Evolutionary conservation across 2,329 filamentous ascomycete genomes (phyloP), one percentile per base, ranked within the genome.

Genomic region (Talaromyces funiculosus): DNA sequence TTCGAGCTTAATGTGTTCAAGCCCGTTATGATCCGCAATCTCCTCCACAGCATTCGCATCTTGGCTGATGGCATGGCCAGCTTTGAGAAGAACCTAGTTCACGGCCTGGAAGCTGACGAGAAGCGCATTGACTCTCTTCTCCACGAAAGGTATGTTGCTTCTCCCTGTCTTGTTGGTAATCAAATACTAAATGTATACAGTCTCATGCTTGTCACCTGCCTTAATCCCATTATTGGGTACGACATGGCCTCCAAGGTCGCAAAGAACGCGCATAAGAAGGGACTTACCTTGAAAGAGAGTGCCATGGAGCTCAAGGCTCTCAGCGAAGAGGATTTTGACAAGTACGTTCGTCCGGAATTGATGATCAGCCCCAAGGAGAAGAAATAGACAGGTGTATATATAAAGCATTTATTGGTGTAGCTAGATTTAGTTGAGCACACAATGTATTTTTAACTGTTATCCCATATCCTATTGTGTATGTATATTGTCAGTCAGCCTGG

Each of bases 1-100:
- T 99, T 99, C 70, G 94, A 97, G 80, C 85, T 99, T 68, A 99
- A 97, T 78, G 94, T 97, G 60, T 99, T 96, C 86, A 97, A 97
- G 84, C 94, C 94, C 45, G 85, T 97, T 62, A 84, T 99, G 75
- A 97, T 97, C 78, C 85, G 89, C 77, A 97, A 97, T 81, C 82
- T 97, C 66, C 84, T 99, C 40, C 94, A 97, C 84, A 96, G 91
- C 80, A 83, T 88, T 61, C 86, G 93, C 66, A 86, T 99, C 63
- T 81, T 99, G 60, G 83, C 90, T 37, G 94, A 99, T 72, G 90
- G 90, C 69, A 97, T 97, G 92, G 85, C 84, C 71, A 95, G 90
- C 65, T 97, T 99, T 74, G 90, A 96, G 81, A 90, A 90, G 82
- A 93, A 97, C 80, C 83, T 97, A 33, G 89, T 99, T 20, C 85